Percentiles rank a stretch among this genome's conserved stretches.
These are phyloP conservation scores for Inosperma sp. DNA, from an alignment of 768 basidiomycete genomes.

Conservation along the genomic window DNA sequence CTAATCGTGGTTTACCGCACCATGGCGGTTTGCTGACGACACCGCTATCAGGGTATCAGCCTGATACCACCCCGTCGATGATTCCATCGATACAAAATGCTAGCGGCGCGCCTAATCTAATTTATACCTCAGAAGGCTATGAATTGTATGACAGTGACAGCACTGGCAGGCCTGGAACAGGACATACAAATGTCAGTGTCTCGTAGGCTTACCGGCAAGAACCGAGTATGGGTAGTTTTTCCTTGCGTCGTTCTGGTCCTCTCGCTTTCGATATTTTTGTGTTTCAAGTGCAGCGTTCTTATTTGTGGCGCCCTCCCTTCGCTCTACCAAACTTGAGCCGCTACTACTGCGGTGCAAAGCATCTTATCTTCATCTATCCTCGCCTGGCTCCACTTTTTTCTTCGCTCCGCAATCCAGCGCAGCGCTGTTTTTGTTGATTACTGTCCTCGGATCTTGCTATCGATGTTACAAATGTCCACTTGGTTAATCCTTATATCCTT, in stretches of 20 bases:
- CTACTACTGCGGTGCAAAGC: too few relatives aligned
- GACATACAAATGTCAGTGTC: slow-evolving; percentile 32
- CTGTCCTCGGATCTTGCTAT: slow-evolving; percentile 3
- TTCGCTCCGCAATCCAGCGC: not conserved
- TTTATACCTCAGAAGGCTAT: slow-evolving; percentile 29
- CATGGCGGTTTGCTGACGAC: slow-evolving; percentile 63
- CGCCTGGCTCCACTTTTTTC: not conserved
- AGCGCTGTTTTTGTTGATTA: not conserved
- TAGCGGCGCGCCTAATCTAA: slow-evolving; percentile 14
- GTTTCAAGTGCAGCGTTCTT: not conserved
- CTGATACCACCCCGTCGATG: slow-evolving; percentile 31
- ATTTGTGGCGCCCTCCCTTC: not conserved
- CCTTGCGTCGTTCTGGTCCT: not conserved
- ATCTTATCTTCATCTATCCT: slow-evolving; percentile 1
- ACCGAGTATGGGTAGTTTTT: not conserved
- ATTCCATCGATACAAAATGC: slow-evolving; percentile 30
- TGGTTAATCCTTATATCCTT: slow-evolving; percentile 2
- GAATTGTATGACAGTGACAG: slow-evolving; percentile 39
- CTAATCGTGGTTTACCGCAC: slow-evolving; percentile 44
- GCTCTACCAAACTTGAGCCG: not conserved
- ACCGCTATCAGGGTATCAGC: slow-evolving; percentile 58
- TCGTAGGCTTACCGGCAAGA: slow-evolving; percentile 7
- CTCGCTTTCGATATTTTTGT: not conserved
- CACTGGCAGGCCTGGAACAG: slow-evolving; percentile 38
- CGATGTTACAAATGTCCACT: not conserved